Evolutionary conservation across 106 monocot species (phyloP).

Genomic region (Dioscorea alata): DNA sequence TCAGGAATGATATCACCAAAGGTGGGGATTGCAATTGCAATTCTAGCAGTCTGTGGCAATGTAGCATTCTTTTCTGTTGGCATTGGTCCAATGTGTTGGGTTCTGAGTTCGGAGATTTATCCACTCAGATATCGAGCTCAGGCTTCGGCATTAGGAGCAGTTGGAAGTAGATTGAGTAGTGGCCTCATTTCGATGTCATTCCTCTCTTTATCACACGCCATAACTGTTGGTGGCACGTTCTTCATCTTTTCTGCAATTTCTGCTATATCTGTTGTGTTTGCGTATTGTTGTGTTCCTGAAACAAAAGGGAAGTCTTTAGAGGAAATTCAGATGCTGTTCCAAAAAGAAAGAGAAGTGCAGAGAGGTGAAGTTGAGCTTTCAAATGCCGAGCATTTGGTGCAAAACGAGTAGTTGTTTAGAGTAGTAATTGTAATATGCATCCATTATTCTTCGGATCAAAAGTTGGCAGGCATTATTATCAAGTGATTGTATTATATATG

Average conservation of each 20-base stretch:
- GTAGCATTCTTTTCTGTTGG: slow-evolving; percentile 95
- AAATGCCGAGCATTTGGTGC: slow-evolving; percentile 58
- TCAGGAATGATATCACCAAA: slow-evolving; percentile 25
- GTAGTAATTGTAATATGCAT: too few species aligned
- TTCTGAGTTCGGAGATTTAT: slow-evolving; percentile 81
- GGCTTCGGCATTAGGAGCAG: slow-evolving; percentile 74
- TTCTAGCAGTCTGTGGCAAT: slow-evolving; percentile 74
- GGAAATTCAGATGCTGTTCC: slow-evolving; percentile 73
- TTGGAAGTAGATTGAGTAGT: slow-evolving; percentile 72
- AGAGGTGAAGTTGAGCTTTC: slow-evolving; percentile 65
- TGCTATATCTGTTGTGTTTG: slow-evolving; percentile 63
- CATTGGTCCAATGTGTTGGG: slow-evolving; percentile 88
- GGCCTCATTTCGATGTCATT: slow-evolving; percentile 88
- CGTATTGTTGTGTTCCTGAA: slow-evolving; percentile 63
- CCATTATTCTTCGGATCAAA: too few species aligned
- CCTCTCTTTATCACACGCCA: slow-evolving; percentile 53
- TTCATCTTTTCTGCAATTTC: slow-evolving; percentile 54
- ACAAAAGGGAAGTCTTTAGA: slow-evolving; percentile 91
- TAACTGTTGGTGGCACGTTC: slow-evolving; percentile 73
- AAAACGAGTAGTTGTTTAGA: slow-evolving; percentile 1
- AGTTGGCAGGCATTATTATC: too few species aligned
- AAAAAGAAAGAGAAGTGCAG: slow-evolving; percentile 28
- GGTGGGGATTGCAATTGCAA: slow-evolving; percentile 39
- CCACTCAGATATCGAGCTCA: slow-evolving; percentile 83
- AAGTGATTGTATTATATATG: too few species aligned